These are phyloP conservation scores for Penicillium chermesinum DNA, from an alignment of 495 filamentous ascomycete species.

Conservation along the genomic window DNA sequence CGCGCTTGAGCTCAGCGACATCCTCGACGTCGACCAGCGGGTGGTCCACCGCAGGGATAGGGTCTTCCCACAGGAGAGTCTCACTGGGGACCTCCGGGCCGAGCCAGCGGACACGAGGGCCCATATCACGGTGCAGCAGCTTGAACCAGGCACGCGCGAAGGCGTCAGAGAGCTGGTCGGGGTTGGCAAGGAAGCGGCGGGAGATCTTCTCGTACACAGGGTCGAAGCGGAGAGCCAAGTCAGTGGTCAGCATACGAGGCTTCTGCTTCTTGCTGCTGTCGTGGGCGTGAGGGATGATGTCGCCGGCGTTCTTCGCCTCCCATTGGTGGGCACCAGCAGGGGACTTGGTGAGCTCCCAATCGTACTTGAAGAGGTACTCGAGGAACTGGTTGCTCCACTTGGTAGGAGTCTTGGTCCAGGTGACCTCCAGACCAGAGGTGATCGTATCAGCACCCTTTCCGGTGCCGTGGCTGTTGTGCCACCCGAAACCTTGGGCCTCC, in stretches of 20 bases:
- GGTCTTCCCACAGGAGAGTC: slow-evolving; percentile 61
- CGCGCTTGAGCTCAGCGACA: slow-evolving; percentile 55
- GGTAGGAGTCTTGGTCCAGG: slow-evolving; percentile 64
- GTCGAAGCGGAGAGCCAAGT: slow-evolving; percentile 65
- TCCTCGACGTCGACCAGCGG: slow-evolving; percentile 54
- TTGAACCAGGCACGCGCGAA: slow-evolving; percentile 74
- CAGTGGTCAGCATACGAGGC: slow-evolving; percentile 65
- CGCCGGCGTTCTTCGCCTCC: slow-evolving; percentile 60
- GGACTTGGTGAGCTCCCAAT: slow-evolving; percentile 72
- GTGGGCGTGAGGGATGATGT: slow-evolving; percentile 61
- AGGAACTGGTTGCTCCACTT: slow-evolving; percentile 65
- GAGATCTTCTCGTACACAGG: slow-evolving; percentile 68
- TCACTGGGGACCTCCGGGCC: slow-evolving; percentile 65
- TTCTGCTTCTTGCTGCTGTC: slow-evolving; percentile 60
- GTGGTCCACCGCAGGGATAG: slow-evolving; percentile 51
- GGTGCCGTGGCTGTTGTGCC: slow-evolving; percentile 51
- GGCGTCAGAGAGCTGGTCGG: slow-evolving; percentile 58
- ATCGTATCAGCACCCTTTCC: slow-evolving; percentile 64
- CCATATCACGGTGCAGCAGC: slow-evolving; percentile 69
- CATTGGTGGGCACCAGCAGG: slow-evolving; percentile 70
- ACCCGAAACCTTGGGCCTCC: slow-evolving; percentile 63
- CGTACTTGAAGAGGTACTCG: slow-evolving; percentile 67
- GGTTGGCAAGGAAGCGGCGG: slow-evolving; percentile 58
- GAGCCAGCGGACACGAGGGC: slow-evolving; percentile 59
- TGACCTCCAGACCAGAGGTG: slow-evolving; percentile 69